phyloP scores from a whole-genome alignment of 352 stramenopile genomes.

The Globisporangium echinulatum region DNA sequence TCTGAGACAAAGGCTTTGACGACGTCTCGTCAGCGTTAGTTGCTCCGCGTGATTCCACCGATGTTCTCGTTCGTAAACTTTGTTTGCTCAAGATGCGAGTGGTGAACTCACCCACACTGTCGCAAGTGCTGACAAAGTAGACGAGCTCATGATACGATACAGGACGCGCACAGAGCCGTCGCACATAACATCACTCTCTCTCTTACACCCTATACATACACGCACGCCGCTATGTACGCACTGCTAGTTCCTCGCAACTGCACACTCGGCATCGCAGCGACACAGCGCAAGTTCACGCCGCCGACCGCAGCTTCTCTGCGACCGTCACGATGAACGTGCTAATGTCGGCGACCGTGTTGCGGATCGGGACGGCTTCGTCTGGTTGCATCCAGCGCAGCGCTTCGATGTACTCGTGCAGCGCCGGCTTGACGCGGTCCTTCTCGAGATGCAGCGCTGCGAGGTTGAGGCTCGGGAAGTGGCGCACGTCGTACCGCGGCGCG shows the following conservation, averaged over 20 bases:
- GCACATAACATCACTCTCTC: too few species aligned
- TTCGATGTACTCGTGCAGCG: conserved; percentile 74
- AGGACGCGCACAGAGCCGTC: background rate
- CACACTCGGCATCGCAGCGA: background rate
- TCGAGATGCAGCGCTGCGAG: conserved; percentile 57
- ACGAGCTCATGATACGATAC: background rate
- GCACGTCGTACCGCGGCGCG: conserved; percentile 57
- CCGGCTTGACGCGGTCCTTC: conserved; percentile 52
- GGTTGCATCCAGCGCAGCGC: conserved; percentile 60
- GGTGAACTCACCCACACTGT: background rate
- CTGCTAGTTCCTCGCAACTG: background rate
- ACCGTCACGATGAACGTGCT: conserved; percentile 51
- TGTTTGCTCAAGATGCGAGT: too few species aligned
- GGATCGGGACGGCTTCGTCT: conserved; percentile 45
- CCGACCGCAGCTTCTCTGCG: conserved; percentile 23
- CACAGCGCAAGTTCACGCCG: conserved; percentile 10
- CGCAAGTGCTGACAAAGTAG: background rate
- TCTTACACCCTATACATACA: background rate
- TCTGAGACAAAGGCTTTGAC: too few species aligned
- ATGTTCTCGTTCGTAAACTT: too few species aligned
- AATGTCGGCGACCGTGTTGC: conserved; percentile 67
- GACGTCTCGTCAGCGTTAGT: too few species aligned
- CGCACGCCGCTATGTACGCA: background rate
- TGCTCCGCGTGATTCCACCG: too few species aligned
- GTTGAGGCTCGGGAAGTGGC: conserved; percentile 62